phyloP scores from a whole-genome alignment of 192 early-diverging fungal species.

The Coemansia brasiliensis region DNA sequence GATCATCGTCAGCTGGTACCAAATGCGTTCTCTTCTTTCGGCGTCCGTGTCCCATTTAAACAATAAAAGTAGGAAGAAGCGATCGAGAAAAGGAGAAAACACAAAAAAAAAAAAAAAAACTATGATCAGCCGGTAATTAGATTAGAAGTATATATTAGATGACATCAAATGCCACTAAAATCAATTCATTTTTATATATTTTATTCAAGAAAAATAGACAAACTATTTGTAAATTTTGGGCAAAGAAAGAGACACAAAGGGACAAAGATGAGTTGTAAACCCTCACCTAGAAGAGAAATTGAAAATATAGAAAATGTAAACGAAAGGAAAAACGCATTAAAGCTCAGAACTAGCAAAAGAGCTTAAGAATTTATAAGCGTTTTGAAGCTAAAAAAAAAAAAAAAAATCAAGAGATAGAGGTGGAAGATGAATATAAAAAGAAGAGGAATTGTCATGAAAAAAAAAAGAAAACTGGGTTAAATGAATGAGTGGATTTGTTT shows the following conservation, averaged over 20 bases:
- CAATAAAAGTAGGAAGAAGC: no score
- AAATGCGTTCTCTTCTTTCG: constrained; percentile 33
- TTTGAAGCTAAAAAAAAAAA: no score
- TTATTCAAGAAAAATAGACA: background rate
- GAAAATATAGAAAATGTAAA: constrained; percentile 13
- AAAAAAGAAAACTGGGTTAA: background rate
- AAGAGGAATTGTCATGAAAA: constrained; percentile 2
- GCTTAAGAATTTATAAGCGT: constrained; percentile 6
- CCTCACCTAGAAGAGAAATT: constrained; percentile 7
- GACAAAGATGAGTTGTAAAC: no score
- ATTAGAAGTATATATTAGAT: no score
- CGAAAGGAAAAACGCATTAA: constrained; percentile 11
- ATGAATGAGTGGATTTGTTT: constrained; percentile 10
- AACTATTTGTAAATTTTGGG: constrained; percentile 6
- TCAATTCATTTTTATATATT: background rate
- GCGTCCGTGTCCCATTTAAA: no score
- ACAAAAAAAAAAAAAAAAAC: no score
- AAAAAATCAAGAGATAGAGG: constrained; percentile 6
- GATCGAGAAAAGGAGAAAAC: no score
- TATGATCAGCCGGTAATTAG: no score
- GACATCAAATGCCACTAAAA: background rate
- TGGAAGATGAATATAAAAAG: constrained; percentile 6
- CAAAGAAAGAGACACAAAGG: constrained; percentile 7
- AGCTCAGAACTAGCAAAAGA: background rate
- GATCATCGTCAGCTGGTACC: constrained; percentile 56